These are phyloP conservation scores for Areca catechu DNA, from an alignment of 176 grass and related monocot genomes.

Conservation along the genomic window DNA sequence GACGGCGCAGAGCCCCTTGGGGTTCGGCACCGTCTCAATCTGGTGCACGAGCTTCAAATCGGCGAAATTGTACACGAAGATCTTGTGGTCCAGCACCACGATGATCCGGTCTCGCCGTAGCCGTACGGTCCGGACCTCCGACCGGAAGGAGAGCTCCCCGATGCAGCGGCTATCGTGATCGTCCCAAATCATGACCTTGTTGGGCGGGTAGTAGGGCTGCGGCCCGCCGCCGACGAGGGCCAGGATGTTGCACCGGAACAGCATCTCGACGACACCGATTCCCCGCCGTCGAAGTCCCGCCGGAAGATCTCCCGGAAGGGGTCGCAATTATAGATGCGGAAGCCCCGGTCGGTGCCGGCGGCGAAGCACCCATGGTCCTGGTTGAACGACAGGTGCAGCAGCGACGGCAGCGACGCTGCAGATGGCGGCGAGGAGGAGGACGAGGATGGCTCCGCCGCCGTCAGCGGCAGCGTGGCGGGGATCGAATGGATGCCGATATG, in stretches of 20 bases:
- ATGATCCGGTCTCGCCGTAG: conserved; percentile 87
- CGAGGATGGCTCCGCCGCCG: neutral
- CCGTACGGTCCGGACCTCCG: conserved; percentile 42
- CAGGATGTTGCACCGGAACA: conserved; percentile 17
- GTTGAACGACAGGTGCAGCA: conserved; percentile 90
- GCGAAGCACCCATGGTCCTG: conserved; percentile 99
- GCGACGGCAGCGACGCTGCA: neutral
- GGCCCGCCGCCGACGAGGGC: conserved; percentile 10
- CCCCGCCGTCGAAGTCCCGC: conserved; percentile 65
- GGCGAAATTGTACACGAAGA: conserved; percentile 89
- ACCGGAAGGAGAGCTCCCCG: conserved; percentile 1
- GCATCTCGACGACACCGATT: conserved; percentile 13
- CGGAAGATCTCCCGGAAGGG: conserved; percentile 96
- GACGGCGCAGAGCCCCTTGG: conserved; percentile 64
- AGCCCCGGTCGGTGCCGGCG: conserved; percentile 61
- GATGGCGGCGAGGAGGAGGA: conserved; percentile 1
- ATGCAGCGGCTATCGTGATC: conserved; percentile 22
- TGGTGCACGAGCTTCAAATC: conserved; percentile 93
- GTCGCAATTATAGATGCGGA: conserved; percentile 98
- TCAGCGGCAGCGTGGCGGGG: neutral
- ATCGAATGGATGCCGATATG: conserved; percentile 8
- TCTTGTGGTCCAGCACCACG: conserved; percentile 77
- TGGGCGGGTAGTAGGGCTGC: neutral
- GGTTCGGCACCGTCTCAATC: conserved; percentile 90
- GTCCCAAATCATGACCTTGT: conserved; percentile 17